Percentiles rank a stretch among this genome's conserved stretches.
These are phyloP conservation scores for Boletus sp. DNA, from an alignment of 768 basidiomycete species.

Conservation along the genomic window DNA sequence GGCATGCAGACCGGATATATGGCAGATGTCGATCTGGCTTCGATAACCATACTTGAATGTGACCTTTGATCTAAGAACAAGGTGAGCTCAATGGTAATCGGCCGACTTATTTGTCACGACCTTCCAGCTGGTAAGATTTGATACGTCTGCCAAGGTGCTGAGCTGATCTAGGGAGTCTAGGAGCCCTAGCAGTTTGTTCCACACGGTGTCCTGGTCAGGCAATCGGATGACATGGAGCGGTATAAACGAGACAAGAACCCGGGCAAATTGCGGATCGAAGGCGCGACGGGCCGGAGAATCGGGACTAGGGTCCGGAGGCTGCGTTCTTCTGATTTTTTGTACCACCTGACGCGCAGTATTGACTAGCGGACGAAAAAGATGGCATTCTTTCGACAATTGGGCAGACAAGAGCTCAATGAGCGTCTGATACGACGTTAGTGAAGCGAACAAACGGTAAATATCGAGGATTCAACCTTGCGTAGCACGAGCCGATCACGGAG, in stretches of 20 bases:
- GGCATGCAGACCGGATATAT: slow-evolving; percentile 62
- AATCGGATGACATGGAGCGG: slow-evolving; percentile 63
- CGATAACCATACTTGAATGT: slow-evolving; percentile 48
- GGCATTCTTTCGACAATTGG: slow-evolving; percentile 28
- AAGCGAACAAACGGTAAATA: not conserved
- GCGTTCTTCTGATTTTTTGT: slow-evolving; percentile 20
- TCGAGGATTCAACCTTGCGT: slow-evolving; percentile 47
- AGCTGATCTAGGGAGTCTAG: slow-evolving; percentile 60
- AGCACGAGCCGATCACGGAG: slow-evolving; percentile 52
- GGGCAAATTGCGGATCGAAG: slow-evolving; percentile 67
- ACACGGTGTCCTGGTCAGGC: slow-evolving; percentile 48
- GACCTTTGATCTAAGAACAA: slow-evolving; percentile 44
- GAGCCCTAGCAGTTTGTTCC: slow-evolving; percentile 47
- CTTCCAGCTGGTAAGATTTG: slow-evolving; percentile 61
- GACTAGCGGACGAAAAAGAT: slow-evolving; percentile 18
- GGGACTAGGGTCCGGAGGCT: slow-evolving; percentile 36
- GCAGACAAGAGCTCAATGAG: slow-evolving; percentile 27
- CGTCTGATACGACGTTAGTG: slow-evolving; percentile 19
- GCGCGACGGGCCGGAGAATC: slow-evolving; percentile 51
- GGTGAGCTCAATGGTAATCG: not conserved
- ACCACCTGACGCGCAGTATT: slow-evolving; percentile 17
- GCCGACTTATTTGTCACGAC: slow-evolving; percentile 31
- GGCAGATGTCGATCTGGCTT: slow-evolving; percentile 43
- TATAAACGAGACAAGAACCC: slow-evolving; percentile 64
- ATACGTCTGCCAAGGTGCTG: slow-evolving; percentile 41